Conservation (phyloP, 2,329 filamentous ascomycete genomes). For the Phialocephala subalpina region DNA sequence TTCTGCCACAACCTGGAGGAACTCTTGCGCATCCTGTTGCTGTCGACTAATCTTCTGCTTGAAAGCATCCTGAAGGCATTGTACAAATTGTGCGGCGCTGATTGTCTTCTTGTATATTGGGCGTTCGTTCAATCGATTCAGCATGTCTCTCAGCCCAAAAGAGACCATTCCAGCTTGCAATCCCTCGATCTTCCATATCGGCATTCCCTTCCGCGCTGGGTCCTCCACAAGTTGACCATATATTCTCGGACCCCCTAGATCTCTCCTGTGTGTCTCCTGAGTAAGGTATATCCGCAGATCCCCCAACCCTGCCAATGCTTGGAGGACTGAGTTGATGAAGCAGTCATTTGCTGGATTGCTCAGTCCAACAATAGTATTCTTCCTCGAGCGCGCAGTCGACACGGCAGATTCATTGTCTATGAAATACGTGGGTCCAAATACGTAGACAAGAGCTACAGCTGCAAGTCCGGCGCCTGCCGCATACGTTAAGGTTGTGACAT, state of each 20-base stretch:
- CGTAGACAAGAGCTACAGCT: slow-evolving; percentile 93
- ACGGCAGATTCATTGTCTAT: slow-evolving; percentile 80
- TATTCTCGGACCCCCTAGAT: slow-evolving; percentile 78
- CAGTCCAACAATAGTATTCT: slow-evolving; percentile 89
- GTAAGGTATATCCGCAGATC: slow-evolving; percentile 93
- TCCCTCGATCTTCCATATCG: slow-evolving; percentile 68
- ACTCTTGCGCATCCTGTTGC: slow-evolving; percentile 98
- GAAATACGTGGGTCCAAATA: slow-evolving; percentile 97
- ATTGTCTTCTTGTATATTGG: slow-evolving; percentile 95
- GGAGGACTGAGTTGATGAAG: slow-evolving; percentile 96
- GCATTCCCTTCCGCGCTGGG: slow-evolving; percentile 54
- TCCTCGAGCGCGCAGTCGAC: slow-evolving; percentile 62
- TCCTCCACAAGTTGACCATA: slow-evolving; percentile 69
- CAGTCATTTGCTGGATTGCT: slow-evolving; percentile 93
- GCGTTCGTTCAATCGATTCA: slow-evolving; percentile 91
- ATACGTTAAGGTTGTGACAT: slow-evolving; percentile 86
- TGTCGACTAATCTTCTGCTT: slow-evolving; percentile 89
- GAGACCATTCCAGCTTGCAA: slow-evolving; percentile 87
- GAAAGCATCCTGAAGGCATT: slow-evolving; percentile 85
- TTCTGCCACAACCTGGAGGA: slow-evolving; percentile 92
- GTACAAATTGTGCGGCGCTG: slow-evolving; percentile 84
- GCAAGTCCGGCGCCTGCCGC: slow-evolving; percentile 95
- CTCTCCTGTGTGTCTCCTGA: slow-evolving; percentile 84
- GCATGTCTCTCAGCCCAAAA: slow-evolving; percentile 86
- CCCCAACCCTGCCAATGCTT: slow-evolving; percentile 88